Evolutionary conservation across 2,329 filamentous ascomycete genomes (phyloP), one percentile per base, ranked within the genome.

Genomic region (Gyromitra esculenta): DNA sequence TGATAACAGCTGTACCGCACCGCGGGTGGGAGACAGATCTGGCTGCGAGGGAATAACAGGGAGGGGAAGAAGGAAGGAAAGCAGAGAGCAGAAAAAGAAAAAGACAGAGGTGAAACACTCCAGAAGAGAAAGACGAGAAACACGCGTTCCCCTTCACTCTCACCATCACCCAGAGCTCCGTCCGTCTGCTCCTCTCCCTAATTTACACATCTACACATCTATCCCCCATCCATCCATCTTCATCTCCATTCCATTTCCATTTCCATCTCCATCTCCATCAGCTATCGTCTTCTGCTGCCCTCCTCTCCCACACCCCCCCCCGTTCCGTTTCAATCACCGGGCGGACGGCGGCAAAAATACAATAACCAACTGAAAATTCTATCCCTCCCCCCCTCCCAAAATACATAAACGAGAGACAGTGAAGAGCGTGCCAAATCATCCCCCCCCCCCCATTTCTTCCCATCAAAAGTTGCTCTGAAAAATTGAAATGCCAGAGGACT

Each of bases 401-500:
- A 31, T 31, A 2, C 25, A 31, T 31, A 31, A 31, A 31, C 25
- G 25, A 31, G 25, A 3, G 25, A 31, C 25, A 31, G 25, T 31
- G 25, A 31, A 31, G 25, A 31, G 25, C 25, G 25, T 31, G 25
- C 25, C 4, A n/a, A 50, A n/a, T n/a, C n/a, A 2, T 41, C 50
- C 2, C 31, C 21, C 18, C 25, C 13, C 35, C 18, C 65, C n/a
- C 50, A 48, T 11, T 3, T 18, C 4, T 8, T 8, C 13, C 15
- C 4, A 11, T 11, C 1, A 35, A 37, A 39, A 60, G 9, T 15
- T 6, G 35, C 57, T 60, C 57, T 60, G 57, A 2, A 4, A 31
- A 60, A 60, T 60, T 60, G 37, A 73, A 52, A 78, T 78, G 77
- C 59, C 75, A 72, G 77, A 79, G 76, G 72, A 76, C 37, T 73